phyloP scores from a whole-genome alignment of 2,329 filamentous ascomycete genomes.

The Fusarium anthophilum region DNA sequence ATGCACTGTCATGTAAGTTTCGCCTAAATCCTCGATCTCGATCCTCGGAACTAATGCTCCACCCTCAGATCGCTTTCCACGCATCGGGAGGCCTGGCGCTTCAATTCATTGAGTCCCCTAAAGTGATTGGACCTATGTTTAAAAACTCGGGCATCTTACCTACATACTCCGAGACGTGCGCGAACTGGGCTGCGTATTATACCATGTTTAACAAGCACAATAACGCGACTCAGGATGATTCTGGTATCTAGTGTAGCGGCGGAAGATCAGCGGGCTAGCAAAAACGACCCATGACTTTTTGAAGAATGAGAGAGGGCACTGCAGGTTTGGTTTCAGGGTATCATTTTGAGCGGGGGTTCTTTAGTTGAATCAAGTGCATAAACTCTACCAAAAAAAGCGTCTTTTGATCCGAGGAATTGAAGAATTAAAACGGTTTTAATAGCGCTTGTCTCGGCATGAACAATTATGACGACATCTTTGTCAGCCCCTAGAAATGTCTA shows the following conservation, averaged over 20 bases:
- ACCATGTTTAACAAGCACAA: constrained; percentile 21
- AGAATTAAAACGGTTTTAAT: not conserved
- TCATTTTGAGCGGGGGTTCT: not conserved
- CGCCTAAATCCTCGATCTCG: not conserved
- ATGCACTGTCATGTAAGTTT: constrained; percentile 6
- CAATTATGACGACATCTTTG: not conserved
- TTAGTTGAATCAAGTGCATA: not conserved
- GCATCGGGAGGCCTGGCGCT: not conserved
- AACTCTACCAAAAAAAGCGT: not conserved
- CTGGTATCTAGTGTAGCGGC: not conserved
- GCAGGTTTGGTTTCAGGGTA: not conserved
- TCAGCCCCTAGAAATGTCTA: not conserved
- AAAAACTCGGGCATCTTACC: not conserved
- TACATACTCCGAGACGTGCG: constrained; percentile 1
- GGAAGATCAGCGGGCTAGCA: not conserved
- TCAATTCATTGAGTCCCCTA: not conserved
- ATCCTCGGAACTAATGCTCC: not conserved
- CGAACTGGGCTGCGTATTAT: constrained; percentile 19
- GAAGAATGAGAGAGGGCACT: not conserved
- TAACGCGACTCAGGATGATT: constrained; percentile 13
- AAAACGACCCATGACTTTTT: not conserved
- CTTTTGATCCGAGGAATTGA: not conserved
- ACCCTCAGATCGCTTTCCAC: not conserved
- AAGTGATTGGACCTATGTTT: not conserved
- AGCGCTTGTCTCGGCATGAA: not conserved